Percentiles rank a stretch among this genome's conserved stretches.
Evolutionary conservation across 202 grass and related monocot genomes (phyloP).

Genomic region (Miscanthus sacchariflorus): DNA sequence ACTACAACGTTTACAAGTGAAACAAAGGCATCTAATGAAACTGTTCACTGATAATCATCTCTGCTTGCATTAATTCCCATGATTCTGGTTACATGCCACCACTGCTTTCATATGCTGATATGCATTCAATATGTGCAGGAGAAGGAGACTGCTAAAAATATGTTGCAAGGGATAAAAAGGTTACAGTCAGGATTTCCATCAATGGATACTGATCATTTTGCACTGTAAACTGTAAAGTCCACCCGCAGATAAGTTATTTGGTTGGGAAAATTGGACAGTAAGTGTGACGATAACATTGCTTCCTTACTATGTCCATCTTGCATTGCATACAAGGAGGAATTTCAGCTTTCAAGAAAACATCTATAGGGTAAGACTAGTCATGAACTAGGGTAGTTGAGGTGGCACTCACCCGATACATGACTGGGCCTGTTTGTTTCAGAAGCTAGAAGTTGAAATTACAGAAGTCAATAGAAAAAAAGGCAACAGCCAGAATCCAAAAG

Average conservation of each 20-base stretch:
- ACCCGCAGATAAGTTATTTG: constrained; percentile 29
- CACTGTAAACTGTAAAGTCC: constrained; percentile 52
- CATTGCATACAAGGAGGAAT: constrained; percentile 29
- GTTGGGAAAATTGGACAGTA: constrained; percentile 8
- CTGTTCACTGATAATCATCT: constrained; percentile 7
- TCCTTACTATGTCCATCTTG: constrained; percentile 38
- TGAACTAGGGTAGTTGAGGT: constrained; percentile 13
- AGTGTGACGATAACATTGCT: constrained; percentile 27
- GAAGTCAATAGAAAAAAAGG: background rate
- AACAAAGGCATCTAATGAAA: constrained; percentile 32
- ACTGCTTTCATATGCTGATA: constrained; percentile 26
- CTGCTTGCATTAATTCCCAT: constrained; percentile 11
- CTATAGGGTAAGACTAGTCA: constrained; percentile 15
- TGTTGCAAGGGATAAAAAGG: constrained; percentile 76
- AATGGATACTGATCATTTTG: constrained; percentile 86
- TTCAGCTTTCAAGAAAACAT: constrained; percentile 29
- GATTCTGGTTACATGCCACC: constrained; percentile 30
- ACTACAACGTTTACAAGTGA: constrained; percentile 14
- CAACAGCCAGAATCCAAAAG: background rate
- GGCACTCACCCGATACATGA: constrained; percentile 21
- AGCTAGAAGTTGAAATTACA: background rate
- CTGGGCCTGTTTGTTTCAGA: background rate
- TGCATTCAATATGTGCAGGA: constrained; percentile 64
- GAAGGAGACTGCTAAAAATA: constrained; percentile 85
- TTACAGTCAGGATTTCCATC: constrained; percentile 61